These are phyloP conservation scores for Hanseniaspora hatyaiensis DNA, from an alignment of 805 yeast species.

Conservation along the genomic window DNA sequence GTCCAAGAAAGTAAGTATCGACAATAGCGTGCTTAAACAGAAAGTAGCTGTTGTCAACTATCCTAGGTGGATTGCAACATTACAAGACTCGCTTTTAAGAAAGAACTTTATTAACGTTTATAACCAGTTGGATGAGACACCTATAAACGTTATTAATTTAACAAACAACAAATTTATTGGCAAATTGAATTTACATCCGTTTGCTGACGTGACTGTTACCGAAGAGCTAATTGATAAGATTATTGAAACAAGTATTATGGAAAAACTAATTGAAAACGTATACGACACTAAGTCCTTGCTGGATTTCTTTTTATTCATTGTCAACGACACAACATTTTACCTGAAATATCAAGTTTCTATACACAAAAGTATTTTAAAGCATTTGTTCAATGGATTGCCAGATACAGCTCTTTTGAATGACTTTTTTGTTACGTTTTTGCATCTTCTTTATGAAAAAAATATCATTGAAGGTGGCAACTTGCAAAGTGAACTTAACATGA, in stretches of 20 bases:
- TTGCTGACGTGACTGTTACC: neutral
- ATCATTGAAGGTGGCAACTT: neutral
- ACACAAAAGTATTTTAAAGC: neutral
- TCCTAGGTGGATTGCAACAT: slow-evolving; percentile 3
- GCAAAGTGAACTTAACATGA: neutral
- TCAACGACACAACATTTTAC: slow-evolving; percentile 1
- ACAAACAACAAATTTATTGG: neutral
- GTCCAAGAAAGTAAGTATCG: neutral
- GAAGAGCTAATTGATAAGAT: neutral
- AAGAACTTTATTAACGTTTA: slow-evolving; percentile 3
- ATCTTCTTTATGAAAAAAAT: neutral
- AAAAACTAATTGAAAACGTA: neutral
- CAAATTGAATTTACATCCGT: slow-evolving; percentile 4
- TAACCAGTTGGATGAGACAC: neutral
- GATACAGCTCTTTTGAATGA: slow-evolving; percentile 1
- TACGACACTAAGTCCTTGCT: neutral
- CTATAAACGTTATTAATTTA: neutral
- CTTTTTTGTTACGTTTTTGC: neutral
- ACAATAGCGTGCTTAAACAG: neutral
- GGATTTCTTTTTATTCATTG: slow-evolving; percentile 1
- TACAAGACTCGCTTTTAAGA: neutral
- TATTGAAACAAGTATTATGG: neutral
- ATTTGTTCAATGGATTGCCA: slow-evolving; percentile 6
- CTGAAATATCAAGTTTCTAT: neutral
- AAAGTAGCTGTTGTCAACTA: neutral